Evolutionary conservation across 768 basidiomycete species (phyloP).

Genomic region (Suillus sp.): DNA sequence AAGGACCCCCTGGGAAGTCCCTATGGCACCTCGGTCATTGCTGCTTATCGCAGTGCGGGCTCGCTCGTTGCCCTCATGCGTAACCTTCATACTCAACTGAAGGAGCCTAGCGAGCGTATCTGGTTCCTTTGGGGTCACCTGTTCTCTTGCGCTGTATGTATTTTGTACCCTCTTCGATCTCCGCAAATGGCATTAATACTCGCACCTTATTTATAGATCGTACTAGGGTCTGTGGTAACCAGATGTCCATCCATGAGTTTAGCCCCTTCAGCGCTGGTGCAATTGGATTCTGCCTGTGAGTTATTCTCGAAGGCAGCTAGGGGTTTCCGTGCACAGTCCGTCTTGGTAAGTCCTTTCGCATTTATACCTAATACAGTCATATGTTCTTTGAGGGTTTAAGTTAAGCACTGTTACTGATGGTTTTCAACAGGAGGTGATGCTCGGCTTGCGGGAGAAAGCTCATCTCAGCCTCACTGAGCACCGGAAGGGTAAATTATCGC

Average conservation of each 20-base stretch:
- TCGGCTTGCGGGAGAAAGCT: slow-evolving; percentile 63
- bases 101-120: slow-evolving; percentile 62
- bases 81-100: slow-evolving; percentile 64
- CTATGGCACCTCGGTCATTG: slow-evolving; percentile 72
- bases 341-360: slow-evolving; percentile 50
- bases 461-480: slow-evolving; percentile 66
- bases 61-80: slow-evolving; percentile 72
- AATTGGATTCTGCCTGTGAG: slow-evolving; percentile 75
- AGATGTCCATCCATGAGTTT: slow-evolving; percentile 79
- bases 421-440: slow-evolving; percentile 57
- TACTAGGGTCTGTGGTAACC: slow-evolving; percentile 75
- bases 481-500: slow-evolving; percentile 55
- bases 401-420: neutral
- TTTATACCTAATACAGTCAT: slow-evolving; percentile 1
- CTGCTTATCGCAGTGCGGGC: slow-evolving; percentile 72
- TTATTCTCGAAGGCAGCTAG: slow-evolving; percentile 70
- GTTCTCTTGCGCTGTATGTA: slow-evolving; percentile 65
- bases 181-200: slow-evolving; percentile 17
- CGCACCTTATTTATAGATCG: slow-evolving; percentile 42
- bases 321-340: slow-evolving; percentile 64
- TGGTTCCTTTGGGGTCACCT: slow-evolving; percentile 55
- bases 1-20: slow-evolving; percentile 74
- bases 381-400: neutral
- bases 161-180: neutral
- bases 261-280: slow-evolving; percentile 71